These are phyloP conservation scores for Thymus mandschuricus DNA, from an alignment of 257 asterid species.

Conservation along the genomic window DNA sequence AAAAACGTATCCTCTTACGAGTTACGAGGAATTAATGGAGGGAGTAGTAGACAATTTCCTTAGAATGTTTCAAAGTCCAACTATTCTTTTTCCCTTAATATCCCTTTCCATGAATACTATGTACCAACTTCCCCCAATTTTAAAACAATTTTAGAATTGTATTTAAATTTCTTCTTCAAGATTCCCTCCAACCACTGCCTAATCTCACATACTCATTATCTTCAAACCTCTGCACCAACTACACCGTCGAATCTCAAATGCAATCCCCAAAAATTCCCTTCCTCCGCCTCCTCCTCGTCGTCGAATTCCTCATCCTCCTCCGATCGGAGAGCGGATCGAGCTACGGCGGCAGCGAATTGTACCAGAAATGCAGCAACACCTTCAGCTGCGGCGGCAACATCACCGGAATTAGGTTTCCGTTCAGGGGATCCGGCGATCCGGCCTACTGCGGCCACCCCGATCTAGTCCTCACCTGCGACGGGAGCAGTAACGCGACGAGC, in stretches of 20 bases:
- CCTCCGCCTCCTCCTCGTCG: slow-evolving; percentile 29
- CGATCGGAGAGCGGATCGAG: slow-evolving; percentile 32
- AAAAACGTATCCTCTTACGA: no score
- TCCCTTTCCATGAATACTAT: slow-evolving; percentile 31
- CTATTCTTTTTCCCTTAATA: not conserved
- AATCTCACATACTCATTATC: not conserved
- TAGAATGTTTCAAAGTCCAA: slow-evolving; percentile 28
- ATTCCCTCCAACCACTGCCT: slow-evolving; percentile 35
- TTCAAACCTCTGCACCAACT: not conserved
- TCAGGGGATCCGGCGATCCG: slow-evolving; percentile 49
- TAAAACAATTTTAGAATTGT: slow-evolving; percentile 2
- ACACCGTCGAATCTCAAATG: slow-evolving; percentile 34
- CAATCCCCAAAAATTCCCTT: slow-evolving; percentile 31
- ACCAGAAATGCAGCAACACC: slow-evolving; percentile 39
- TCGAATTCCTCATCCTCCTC: slow-evolving; percentile 25
- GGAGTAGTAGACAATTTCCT: not conserved
- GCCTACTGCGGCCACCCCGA: slow-evolving; percentile 64
- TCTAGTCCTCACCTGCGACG: slow-evolving; percentile 49
- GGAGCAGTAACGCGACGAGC: slow-evolving; percentile 31
- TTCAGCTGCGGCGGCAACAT: slow-evolving; percentile 57
- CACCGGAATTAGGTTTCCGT: slow-evolving; percentile 56
- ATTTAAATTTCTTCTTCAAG: slow-evolving; percentile 24
- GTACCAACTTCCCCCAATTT: slow-evolving; percentile 28
- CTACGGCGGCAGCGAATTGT: slow-evolving; percentile 27
- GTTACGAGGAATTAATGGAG: no score